Percentiles rank a stretch among this genome's conserved stretches.
These are phyloP conservation scores for Protomyces arabidopsidicola DNA, from an alignment of 1,139 yeast species.

Conservation along the genomic window DNA sequence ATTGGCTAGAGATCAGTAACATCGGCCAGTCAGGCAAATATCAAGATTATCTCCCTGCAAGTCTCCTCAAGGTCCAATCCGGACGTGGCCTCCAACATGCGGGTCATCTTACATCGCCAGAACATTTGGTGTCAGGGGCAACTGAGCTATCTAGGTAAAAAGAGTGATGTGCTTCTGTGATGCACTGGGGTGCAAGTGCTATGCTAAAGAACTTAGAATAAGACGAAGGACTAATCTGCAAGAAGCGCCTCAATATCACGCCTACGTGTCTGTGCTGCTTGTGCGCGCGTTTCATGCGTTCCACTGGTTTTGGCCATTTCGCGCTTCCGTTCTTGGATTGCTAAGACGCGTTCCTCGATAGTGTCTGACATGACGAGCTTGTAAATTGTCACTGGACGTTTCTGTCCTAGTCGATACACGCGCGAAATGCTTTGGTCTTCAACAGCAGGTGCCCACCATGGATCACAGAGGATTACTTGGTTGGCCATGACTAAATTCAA, in stretches of 20 bases:
- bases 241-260: conserved; percentile 13
- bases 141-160: too few species aligned
- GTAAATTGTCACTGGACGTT: conserved; percentile 52
- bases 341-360: conserved; percentile 44
- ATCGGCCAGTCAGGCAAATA: too few species aligned
- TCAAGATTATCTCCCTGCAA: too few species aligned
- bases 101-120: too few species aligned
- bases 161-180: too few species aligned
- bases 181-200: too few species aligned
- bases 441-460: conserved; percentile 61
- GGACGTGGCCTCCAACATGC: too few species aligned
- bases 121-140: too few species aligned
- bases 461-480: conserved; percentile 53
- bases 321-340: conserved; percentile 21
- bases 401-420: conserved; percentile 58
- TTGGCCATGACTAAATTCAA: conserved; percentile 55
- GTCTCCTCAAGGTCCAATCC: too few species aligned
- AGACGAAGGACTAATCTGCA: neutral
- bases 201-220: neutral
- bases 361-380: conserved; percentile 47
- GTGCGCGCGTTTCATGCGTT: conserved; percentile 10
- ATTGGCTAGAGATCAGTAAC: too few species aligned
- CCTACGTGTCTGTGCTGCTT: conserved; percentile 7
- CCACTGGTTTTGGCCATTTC: conserved; percentile 19
- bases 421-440: conserved; percentile 60